Percentiles rank a stretch among this genome's conserved stretches.
These are phyloP conservation scores for Scleroderma bovista DNA, from an alignment of 768 basidiomycete genomes.

Conservation along the genomic window DNA sequence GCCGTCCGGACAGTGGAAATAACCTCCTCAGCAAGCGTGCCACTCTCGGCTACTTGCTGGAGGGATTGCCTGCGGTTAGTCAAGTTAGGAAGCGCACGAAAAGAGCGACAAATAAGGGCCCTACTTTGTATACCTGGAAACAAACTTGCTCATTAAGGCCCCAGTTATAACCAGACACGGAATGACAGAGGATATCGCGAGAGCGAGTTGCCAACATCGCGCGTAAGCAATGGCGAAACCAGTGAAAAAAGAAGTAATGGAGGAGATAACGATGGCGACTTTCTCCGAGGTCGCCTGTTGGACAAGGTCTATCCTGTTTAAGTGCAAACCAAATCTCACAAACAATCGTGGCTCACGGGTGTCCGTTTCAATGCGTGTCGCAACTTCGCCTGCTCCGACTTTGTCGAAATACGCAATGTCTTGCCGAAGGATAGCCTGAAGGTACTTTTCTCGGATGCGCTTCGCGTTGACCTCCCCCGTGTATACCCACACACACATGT, in stretches of 20 bases:
- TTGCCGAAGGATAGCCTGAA: conserved; percentile 76
- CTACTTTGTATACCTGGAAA: conserved; percentile 61
- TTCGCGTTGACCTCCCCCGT: conserved; percentile 80
- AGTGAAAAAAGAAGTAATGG: conserved; percentile 63
- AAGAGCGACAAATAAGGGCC: conserved; percentile 27
- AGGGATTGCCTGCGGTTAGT: conserved; percentile 45
- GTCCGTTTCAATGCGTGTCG: conserved; percentile 87
- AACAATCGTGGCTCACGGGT: conserved; percentile 51
- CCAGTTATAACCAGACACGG: conserved; percentile 80
- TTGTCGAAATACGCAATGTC: conserved; percentile 88
- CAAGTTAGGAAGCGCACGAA: neutral
- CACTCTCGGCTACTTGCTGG: conserved; percentile 70
- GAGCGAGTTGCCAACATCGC: conserved; percentile 77
- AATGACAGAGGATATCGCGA: conserved; percentile 75
- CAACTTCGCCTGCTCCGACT: conserved; percentile 91
- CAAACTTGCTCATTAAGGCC: conserved; percentile 61
- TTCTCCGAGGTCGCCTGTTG: conserved; percentile 92
- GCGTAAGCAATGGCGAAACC: conserved; percentile 75
- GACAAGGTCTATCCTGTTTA: conserved; percentile 55
- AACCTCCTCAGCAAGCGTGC: conserved; percentile 87
- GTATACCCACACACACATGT: conserved; percentile 67
- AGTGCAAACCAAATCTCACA: neutral
- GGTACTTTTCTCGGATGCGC: conserved; percentile 79
- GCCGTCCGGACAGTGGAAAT: conserved; percentile 85
- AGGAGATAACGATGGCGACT: conserved; percentile 62